phyloP scores from a whole-genome alignment of 306 rosid species.

The Corylus americana region DNA sequence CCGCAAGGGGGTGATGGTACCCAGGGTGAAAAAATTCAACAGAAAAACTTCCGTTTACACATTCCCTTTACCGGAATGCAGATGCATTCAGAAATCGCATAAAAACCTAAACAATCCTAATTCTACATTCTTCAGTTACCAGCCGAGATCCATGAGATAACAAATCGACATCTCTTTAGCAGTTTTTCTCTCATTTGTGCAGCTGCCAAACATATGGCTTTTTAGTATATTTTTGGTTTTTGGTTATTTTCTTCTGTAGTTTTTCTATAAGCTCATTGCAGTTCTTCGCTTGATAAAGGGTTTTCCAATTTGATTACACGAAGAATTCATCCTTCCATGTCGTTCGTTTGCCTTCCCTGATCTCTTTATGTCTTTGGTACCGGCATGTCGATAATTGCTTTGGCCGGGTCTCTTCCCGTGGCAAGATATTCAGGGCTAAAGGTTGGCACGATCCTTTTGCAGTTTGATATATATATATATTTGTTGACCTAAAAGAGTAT shows the following conservation, averaged over 20 bases:
- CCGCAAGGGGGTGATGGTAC: slow-evolving; percentile 87
- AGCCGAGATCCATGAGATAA: slow-evolving; percentile 26
- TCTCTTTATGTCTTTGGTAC: no score
- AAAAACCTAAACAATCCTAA: slow-evolving; percentile 34
- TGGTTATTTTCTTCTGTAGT: slow-evolving; percentile 29
- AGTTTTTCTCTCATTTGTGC: slow-evolving; percentile 21
- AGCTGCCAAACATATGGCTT: not conserved
- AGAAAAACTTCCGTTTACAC: slow-evolving; percentile 89
- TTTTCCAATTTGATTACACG: slow-evolving; percentile 29
- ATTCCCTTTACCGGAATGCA: slow-evolving; percentile 92
- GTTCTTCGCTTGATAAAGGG: slow-evolving; percentile 28
- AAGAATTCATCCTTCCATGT: slow-evolving; percentile 21
- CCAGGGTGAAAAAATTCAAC: slow-evolving; percentile 80
- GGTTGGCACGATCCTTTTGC: slow-evolving; percentile 4
- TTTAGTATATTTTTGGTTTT: slow-evolving; percentile 16
- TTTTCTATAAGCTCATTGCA: slow-evolving; percentile 10
- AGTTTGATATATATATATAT: not conserved
- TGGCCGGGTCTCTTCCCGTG: not conserved
- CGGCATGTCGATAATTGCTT: no score
- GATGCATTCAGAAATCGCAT: slow-evolving; percentile 69
- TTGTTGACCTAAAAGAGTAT: not conserved
- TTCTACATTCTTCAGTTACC: slow-evolving; percentile 28
- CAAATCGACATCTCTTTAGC: slow-evolving; percentile 27
- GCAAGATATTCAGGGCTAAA: slow-evolving; percentile 5
- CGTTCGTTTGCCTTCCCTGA: slow-evolving; percentile 15